A percentile compares a stretch with the other conserved stretches of the same genome.
Conservation (phyloP, 2,329 filamentous ascomycete species). For the Cadophora malorum region DNA sequence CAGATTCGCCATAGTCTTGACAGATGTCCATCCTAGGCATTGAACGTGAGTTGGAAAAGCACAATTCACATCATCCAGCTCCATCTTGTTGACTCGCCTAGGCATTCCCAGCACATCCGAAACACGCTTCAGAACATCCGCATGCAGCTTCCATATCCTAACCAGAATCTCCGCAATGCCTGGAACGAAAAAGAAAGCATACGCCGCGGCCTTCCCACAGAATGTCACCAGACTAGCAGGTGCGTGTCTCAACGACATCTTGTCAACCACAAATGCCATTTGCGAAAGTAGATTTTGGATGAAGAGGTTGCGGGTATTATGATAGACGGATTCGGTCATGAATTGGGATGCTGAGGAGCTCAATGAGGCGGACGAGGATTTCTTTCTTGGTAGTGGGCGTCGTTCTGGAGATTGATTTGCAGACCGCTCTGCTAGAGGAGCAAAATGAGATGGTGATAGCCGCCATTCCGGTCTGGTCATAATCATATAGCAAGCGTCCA, state of each 20-base stretch:
- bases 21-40: constrained; percentile 64
- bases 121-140: constrained; percentile 66
- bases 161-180: constrained; percentile 73
- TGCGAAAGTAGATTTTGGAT: constrained; percentile 73
- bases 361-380: constrained; percentile 57
- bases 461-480: constrained; percentile 77
- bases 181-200: constrained; percentile 77
- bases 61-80: constrained; percentile 45
- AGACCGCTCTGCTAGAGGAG: constrained; percentile 54
- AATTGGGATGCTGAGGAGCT: constrained; percentile 69
- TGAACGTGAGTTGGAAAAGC: constrained; percentile 57
- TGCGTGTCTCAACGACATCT: constrained; percentile 70
- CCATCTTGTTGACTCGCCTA: constrained; percentile 56
- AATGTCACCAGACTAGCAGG: constrained; percentile 66
- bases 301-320: constrained; percentile 75
- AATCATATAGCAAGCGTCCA: constrained; percentile 73
- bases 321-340: constrained; percentile 71
- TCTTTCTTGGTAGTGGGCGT: constrained; percentile 32
- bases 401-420: constrained; percentile 43
- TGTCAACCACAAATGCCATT: constrained; percentile 74
- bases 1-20: constrained; percentile 60
- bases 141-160: constrained; percentile 67
- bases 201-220: constrained; percentile 74
- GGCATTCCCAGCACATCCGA: constrained; percentile 65
- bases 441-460: constrained; percentile 62